Evolutionary conservation across 495 filamentous ascomycete species (phyloP), one percentile per base, ranked within the genome.

Genomic region (Lichenothelia convexa): DNA sequence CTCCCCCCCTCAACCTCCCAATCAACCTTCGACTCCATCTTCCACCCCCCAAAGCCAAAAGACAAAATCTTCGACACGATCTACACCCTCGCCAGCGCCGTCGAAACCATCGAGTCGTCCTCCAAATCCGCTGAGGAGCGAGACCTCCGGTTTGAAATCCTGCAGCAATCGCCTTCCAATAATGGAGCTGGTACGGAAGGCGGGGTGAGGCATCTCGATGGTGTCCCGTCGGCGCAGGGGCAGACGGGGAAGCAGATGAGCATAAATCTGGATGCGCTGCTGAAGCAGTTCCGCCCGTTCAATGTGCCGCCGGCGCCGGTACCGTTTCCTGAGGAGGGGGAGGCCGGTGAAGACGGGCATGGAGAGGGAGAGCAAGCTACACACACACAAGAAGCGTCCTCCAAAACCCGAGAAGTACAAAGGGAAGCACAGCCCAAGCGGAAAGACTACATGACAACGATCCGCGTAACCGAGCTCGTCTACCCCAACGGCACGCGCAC

Each of bases 381-480:
- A n/a, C n/a, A n/a, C n/a, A n/a, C n/a, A n/a, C 55, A 62, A 34
- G 50, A 63, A 47, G 44, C 51, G 33, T 47, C 47, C 36, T 42
- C 41, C 20, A 36, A 48, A 18, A 11, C 9, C 11, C 31, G 31
- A 33, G 17, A 9, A 8, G 13, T 18, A 8, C 9, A 9, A 18
- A 9, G 17, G 9, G n/a, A 33, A 18, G n/a, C n/a, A 9, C 9
- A 12, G 24, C 37, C 44, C 9, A 43, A 38, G 32, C 65, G 71
- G 45, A 71, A 72, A 36, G 63, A 68, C 34, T 92, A 80, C 60
- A 84, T 77, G 40, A 76, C 83, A 34, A 70, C 80, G 32, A 67
- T 93, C 41, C 83, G 79, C 3, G 77, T 93, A 43, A 73, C 80
- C 49, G 79, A 93, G 59, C 73, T 70, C 20, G 74, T 71, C 3